Conservation (phyloP, 805 yeast genomes). For the Scheffersomyces amazonensis region DNA sequence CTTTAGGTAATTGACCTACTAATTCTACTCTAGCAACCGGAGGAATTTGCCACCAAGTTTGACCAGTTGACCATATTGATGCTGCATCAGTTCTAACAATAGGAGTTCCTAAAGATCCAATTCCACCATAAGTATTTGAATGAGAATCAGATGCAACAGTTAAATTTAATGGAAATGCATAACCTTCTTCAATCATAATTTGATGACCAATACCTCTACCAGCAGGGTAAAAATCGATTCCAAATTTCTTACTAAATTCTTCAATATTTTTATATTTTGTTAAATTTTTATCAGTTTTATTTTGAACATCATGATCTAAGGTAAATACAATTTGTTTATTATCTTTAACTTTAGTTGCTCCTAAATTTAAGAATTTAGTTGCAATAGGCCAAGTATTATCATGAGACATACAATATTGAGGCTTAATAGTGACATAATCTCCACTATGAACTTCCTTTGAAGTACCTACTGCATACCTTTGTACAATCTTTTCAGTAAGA, state of each 20-base stretch:
- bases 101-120: conserved; percentile 95
- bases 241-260: conserved; percentile 84
- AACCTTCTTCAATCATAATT: conserved; percentile 98
- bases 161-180: conserved; percentile 89
- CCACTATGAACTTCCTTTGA: conserved; percentile 80
- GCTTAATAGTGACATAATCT: conserved; percentile 91
- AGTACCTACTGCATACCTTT: conserved; percentile 83
- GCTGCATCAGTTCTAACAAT: conserved; percentile 99
- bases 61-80: conserved; percentile 98
- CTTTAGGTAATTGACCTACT: conserved; percentile 74
- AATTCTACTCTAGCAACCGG: conserved; percentile 95
- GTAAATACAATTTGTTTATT: conserved; percentile 94
- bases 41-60: conserved; percentile 99
- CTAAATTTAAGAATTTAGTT: conserved; percentile 89
- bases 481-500: conserved; percentile 93
- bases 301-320: conserved; percentile 96
- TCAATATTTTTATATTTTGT: conserved; percentile 87
- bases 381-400: conserved; percentile 99
- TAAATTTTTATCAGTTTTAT: conserved; percentile 83
- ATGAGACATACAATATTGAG: conserved; percentile 98
- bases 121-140: conserved; percentile 96
- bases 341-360: conserved; percentile 80
- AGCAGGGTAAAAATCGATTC: conserved; percentile 96
- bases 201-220: conserved; percentile 99
- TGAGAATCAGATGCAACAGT: conserved; percentile 98